These are phyloP conservation scores for Chaetoceros muelleri DNA, from an alignment of 108 stramenopile species.

Conservation along the genomic window DNA sequence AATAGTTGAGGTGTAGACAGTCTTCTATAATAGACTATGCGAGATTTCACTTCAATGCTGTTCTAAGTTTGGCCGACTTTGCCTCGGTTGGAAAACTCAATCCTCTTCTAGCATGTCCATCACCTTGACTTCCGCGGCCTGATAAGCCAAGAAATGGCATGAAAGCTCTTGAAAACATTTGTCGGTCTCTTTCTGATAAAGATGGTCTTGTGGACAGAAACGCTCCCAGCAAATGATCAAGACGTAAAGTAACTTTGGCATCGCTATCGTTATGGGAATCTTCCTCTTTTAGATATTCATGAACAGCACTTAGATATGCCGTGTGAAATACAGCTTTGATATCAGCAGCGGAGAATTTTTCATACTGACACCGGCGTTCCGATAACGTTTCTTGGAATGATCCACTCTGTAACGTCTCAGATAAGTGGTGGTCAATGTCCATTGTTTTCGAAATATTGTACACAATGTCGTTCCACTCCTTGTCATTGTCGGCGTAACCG, in stretches of 20 bases:
- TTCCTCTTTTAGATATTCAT: slow-evolving; percentile 21
- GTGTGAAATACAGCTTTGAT: slow-evolving; percentile 66
- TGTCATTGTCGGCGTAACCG: slow-evolving; percentile 41
- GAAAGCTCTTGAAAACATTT: neutral
- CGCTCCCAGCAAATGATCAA: neutral
- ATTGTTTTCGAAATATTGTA: slow-evolving; percentile 31
- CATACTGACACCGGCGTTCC: slow-evolving; percentile 9
- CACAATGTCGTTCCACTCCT: slow-evolving; percentile 60
- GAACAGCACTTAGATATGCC: slow-evolving; percentile 66
- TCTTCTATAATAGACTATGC: no score
- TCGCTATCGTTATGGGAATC: neutral
- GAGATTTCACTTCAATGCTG: no score
- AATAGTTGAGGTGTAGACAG: no score
- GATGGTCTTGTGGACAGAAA: slow-evolving; percentile 3
- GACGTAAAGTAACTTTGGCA: neutral
- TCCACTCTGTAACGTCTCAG: slow-evolving; percentile 7
- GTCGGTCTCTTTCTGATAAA: neutral
- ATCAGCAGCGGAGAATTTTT: slow-evolving; percentile 57
- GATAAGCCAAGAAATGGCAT: no score
- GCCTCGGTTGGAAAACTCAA: no score
- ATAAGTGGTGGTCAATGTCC: slow-evolving; percentile 32
- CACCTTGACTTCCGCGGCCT: no score
- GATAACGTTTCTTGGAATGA: slow-evolving; percentile 17
- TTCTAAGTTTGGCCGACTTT: no score
- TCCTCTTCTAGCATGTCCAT: no score